These are phyloP conservation scores for Phytopythium oedochilum DNA, from an alignment of 352 stramenopile species.

Conservation along the genomic window DNA sequence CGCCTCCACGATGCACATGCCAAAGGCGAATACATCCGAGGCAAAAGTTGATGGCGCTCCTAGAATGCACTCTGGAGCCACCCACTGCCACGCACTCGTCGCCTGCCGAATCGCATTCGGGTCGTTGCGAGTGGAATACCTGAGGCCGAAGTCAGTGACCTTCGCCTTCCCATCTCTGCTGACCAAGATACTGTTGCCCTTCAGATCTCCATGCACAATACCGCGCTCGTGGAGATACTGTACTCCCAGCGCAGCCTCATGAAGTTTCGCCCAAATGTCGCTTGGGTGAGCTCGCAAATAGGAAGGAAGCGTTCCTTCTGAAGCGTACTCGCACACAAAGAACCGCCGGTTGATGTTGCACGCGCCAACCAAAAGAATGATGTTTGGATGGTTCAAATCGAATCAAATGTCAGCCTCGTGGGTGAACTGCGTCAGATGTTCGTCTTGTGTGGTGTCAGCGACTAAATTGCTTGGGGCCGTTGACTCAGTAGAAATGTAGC, in stretches of 20 bases:
- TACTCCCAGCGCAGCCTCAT: neutral
- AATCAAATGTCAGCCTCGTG: constrained; percentile 17
- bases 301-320: neutral
- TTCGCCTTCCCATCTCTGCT: neutral
- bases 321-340: constrained; percentile 9
- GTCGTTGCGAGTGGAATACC: neutral
- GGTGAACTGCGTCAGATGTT: neutral
- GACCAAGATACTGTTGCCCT: neutral
- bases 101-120: no score
- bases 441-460: neutral
- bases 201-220: neutral
- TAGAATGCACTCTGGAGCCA: neutral
- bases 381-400: constrained; percentile 9
- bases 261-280: neutral
- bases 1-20: neutral
- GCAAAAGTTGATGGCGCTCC: no score
- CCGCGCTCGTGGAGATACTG: neutral
- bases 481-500: neutral
- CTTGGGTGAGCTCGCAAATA: neutral
- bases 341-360: constrained; percentile 9
- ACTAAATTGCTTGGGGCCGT: neutral
- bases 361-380: constrained; percentile 11
- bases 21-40: neutral
- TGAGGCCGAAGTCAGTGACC: neutral
- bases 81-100: neutral